Evolutionary conservation across 2,329 filamentous ascomycete species (phyloP), one percentile per base, ranked within the genome.

Genomic region (Paraconiothyrium brasiliense): DNA sequence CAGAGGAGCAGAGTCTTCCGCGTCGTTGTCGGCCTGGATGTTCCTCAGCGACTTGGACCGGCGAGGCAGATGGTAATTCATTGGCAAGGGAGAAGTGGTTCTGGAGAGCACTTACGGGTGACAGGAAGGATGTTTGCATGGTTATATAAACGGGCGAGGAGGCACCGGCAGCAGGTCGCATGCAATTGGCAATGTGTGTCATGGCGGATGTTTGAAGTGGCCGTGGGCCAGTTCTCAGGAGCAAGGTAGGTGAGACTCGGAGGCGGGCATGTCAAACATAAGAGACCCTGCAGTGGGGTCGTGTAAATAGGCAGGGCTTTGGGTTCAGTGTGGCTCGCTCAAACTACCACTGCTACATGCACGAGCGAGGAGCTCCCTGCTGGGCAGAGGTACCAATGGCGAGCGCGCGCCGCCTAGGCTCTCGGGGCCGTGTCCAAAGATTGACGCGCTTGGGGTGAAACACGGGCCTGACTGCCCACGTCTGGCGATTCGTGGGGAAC

Each of bases 171-270:
- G 70, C 71, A 47, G 67, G 72, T 57, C 78, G 75, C 67, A 80
- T 78, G 75, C 77, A 79, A 75, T 78, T 78, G 72, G 78, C 77
- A 69, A 80, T 80, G 74, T 80, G 78, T 77, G 76, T 75, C 77
- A 80, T 79, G 74, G 72, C 67, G 56, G 68, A 49, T 60, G 74
- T 76, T 76, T 78, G 74, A 76, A 70, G 69, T 66, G 68, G 67
- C 70, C 63, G 72, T 76, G 68, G 74, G 68, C 76, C 71, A 72
- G 69, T 71, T 75, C 66, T 70, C 66, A 69, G 67, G 64, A 68
- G 65, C 76, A 75, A 76, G 74, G 76, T 75, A 76, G 73, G 62
- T 78, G 76, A 78, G 76, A 78, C 76, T 78, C 67, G 71, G 69
- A 71, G 69, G 71, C 73, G 73, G 71, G 73, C 73, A 78, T 73